Conservation (phyloP, 257 asterid genomes). For the Apocynum venetum region DNA sequence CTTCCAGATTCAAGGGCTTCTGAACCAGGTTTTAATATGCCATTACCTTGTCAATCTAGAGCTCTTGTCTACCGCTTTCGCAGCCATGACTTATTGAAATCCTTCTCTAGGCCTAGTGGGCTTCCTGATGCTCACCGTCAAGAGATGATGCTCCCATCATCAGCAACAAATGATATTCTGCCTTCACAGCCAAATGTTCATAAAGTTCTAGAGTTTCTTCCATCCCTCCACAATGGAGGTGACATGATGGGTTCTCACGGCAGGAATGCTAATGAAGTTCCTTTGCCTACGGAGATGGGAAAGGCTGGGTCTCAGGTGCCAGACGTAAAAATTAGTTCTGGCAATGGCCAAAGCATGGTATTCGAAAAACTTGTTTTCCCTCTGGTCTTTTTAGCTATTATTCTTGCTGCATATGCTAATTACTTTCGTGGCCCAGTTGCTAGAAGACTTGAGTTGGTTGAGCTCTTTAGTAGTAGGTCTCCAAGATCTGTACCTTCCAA, state of each 20-base stretch:
- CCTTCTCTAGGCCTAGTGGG: conserved; percentile 36
- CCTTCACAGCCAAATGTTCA: conserved; percentile 64
- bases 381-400: conserved; percentile 22
- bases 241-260: conserved; percentile 22
- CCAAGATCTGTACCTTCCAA: conserved; percentile 35
- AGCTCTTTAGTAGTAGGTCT: conserved; percentile 24
- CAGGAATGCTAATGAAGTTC: conserved; percentile 15
- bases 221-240: conserved; percentile 24
- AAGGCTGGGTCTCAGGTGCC: conserved; percentile 18
- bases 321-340: conserved; percentile 18
- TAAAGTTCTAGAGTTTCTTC: conserved; percentile 43
- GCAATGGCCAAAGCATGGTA: conserved; percentile 15
- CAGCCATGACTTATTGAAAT: conserved; percentile 38
- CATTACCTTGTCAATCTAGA: conserved; percentile 83
- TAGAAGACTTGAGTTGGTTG: conserved; percentile 28
- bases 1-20: conserved; percentile 37
- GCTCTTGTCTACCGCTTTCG: conserved; percentile 69
- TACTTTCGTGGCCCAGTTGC: conserved; percentile 22
- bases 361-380: conserved; percentile 21
- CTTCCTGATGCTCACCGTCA: conserved; percentile 40
- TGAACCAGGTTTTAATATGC: conserved; percentile 64
- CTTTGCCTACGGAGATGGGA: conserved; percentile 24
- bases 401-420: conserved; percentile 30
- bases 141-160: conserved; percentile 49
- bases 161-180: conserved; percentile 35